Evolutionary conservation across 2,329 filamentous ascomycete genomes (phyloP).

Genomic region (Colletotrichum theobromicola): DNA sequence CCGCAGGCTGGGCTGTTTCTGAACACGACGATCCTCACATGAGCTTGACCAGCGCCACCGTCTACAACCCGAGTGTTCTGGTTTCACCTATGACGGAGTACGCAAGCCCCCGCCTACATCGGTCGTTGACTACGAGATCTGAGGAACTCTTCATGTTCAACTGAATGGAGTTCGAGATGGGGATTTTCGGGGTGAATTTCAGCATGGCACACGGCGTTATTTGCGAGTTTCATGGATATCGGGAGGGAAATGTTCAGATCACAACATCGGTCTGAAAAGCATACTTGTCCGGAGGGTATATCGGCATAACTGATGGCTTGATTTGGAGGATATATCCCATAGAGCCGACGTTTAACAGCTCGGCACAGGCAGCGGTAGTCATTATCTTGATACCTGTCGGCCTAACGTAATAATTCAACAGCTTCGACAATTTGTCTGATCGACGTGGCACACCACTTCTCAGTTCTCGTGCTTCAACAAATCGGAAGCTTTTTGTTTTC

Average conservation of each 20-base stretch:
- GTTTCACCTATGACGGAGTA: slow-evolving; percentile 44
- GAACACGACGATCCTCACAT: slow-evolving; percentile 11
- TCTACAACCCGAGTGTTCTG: slow-evolving; percentile 22
- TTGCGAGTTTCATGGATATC: background rate
- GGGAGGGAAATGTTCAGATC: background rate
- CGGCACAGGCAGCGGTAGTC: too few relatives aligned
- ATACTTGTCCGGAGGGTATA: background rate
- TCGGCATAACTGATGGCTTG: background rate
- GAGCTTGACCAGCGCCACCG: slow-evolving; percentile 12
- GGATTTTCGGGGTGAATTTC: background rate
- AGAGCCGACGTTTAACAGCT: background rate
- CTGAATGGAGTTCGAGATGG: background rate
- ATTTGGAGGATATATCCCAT: slow-evolving; percentile 19
- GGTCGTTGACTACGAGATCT: slow-evolving; percentile 44
- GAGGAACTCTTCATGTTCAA: slow-evolving; percentile 42
- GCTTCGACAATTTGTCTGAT: background rate
- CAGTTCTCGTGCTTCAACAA: background rate
- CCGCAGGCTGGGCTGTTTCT: slow-evolving; percentile 31
- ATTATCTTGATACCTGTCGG: background rate
- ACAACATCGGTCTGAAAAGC: background rate
- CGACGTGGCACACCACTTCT: background rate
- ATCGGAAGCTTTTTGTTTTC: background rate
- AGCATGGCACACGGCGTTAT: background rate
- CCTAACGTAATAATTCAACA: background rate
- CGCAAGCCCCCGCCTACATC: slow-evolving; percentile 30